phyloP scores from a whole-genome alignment of 1,139 yeast genomes.

The Blastobotrys apis region DNA sequence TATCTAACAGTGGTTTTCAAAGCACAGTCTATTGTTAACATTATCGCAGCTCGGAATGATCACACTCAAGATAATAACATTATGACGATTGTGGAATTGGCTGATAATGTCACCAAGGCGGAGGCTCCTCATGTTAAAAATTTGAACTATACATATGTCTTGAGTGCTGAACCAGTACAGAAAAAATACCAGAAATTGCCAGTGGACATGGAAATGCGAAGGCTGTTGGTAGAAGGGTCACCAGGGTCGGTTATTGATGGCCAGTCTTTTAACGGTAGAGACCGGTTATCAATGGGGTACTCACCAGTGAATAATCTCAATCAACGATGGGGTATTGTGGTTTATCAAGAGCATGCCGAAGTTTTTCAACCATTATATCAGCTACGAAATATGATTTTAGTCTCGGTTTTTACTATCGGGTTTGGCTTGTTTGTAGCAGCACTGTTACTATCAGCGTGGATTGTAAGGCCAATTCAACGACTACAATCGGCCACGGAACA shows the following conservation, averaged over 20 bases:
- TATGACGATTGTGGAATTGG: slow-evolving; percentile 28
- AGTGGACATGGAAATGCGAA: background rate
- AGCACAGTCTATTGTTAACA: slow-evolving; percentile 50
- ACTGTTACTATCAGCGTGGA: slow-evolving; percentile 79
- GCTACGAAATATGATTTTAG: slow-evolving; percentile 66
- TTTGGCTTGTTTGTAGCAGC: slow-evolving; percentile 71
- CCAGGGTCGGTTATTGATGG: background rate
- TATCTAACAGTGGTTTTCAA: slow-evolving; percentile 63
- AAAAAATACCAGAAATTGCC: background rate
- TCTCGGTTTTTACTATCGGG: slow-evolving; percentile 77
- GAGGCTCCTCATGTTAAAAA: background rate
- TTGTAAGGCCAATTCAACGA: slow-evolving; percentile 77
- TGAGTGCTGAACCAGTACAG: background rate
- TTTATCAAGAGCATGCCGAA: slow-evolving; percentile 56
- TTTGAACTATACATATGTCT: background rate
- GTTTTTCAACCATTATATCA: slow-evolving; percentile 64
- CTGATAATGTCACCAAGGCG: background rate
- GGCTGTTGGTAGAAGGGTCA: background rate
- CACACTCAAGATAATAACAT: slow-evolving; percentile 38
- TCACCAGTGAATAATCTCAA: slow-evolving; percentile 49
- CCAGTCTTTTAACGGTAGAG: background rate
- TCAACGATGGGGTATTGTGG: slow-evolving; percentile 64
- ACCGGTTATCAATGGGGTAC: slow-evolving; percentile 61
- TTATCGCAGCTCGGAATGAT: slow-evolving; percentile 47
- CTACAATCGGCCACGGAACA: slow-evolving; percentile 83